phyloP scores from a whole-genome alignment of 306 rosid genomes.

The Betula pendula region DNA sequence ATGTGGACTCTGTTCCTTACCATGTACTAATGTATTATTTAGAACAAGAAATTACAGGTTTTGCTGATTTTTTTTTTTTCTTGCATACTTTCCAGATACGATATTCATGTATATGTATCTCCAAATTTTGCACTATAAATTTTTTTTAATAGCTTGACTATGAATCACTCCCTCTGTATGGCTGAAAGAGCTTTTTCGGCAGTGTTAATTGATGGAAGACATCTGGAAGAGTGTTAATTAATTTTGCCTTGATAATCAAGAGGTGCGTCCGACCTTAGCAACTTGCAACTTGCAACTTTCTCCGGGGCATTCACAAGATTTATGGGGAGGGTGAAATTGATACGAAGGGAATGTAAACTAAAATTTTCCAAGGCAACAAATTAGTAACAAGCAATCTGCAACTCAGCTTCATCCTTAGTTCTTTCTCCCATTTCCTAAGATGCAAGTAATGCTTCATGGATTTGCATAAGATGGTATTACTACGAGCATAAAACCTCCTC shows the following conservation, averaged over 20 bases:
- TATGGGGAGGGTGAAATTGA: background rate
- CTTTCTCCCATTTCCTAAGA: slow-evolving; percentile 23
- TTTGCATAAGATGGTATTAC: no score
- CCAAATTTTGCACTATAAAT: background rate
- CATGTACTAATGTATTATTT: background rate
- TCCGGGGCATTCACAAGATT: background rate
- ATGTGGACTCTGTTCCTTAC: background rate
- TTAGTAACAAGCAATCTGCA: background rate
- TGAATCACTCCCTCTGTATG: no score
- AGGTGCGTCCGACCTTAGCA: background rate
- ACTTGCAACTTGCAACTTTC: background rate
- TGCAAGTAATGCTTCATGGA: slow-evolving; percentile 31
- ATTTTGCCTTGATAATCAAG: no score
- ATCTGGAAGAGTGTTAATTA: no score
- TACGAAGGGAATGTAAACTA: background rate
- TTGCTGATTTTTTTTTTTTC: background rate
- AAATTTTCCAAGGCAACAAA: background rate
- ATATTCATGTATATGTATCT: background rate
- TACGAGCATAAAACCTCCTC: no score
- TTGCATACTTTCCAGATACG: background rate
- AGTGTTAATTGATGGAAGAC: no score
- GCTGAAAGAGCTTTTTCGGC: no score
- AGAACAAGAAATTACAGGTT: background rate
- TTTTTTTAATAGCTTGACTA: no score
- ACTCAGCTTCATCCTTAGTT: slow-evolving; percentile 25